These are phyloP conservation scores for Carpinus fangiana DNA, from an alignment of 306 rosid genomes.

Conservation along the genomic window DNA sequence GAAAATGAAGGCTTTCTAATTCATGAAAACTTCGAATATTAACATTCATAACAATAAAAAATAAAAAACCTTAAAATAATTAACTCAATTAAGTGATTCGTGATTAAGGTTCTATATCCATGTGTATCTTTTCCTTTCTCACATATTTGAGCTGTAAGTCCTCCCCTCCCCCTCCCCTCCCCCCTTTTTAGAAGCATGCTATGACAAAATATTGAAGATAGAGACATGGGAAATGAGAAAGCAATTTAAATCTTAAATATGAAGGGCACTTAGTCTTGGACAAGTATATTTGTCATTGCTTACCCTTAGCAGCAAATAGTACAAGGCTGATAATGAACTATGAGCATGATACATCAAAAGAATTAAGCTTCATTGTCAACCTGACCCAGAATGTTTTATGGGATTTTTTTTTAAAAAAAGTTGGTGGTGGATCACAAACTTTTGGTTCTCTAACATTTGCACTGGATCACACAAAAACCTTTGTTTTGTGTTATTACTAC, in stretches of 20 bases:
- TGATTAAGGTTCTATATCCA: background rate
- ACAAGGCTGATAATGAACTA: background rate
- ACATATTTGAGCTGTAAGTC: background rate
- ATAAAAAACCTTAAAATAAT: background rate
- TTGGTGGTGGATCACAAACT: background rate
- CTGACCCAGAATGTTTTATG: background rate
- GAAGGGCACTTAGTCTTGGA: background rate
- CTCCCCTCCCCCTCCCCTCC: no score
- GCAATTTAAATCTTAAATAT: background rate
- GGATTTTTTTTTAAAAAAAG: background rate
- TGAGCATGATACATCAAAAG: background rate
- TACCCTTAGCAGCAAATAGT: background rate
- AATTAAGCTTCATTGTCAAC: background rate
- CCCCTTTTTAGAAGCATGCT: background rate
- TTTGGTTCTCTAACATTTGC: background rate
- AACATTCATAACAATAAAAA: no score
- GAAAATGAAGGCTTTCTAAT: background rate
- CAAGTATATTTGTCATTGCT: background rate
- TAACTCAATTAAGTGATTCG: background rate
- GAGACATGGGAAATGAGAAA: background rate
- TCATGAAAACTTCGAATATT: background rate
- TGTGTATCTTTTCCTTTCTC: background rate
- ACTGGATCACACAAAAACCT: background rate
- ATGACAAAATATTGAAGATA: background rate
- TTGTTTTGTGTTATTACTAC: background rate